phyloP scores from a whole-genome alignment of 176 grass and related monocot genomes.

The Avena atlantica region DNA sequence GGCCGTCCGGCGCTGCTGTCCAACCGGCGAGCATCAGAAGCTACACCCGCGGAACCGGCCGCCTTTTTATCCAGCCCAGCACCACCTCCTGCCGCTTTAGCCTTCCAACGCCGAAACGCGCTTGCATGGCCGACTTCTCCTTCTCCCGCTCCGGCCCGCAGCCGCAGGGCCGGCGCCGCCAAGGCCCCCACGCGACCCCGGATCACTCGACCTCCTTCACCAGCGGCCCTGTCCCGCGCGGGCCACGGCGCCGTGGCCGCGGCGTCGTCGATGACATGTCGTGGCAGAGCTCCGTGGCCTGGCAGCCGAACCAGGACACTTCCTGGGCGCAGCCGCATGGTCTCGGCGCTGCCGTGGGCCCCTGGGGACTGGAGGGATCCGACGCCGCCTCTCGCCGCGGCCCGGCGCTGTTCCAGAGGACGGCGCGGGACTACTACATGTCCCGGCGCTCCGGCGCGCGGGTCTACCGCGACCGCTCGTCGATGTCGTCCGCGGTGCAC shows the following conservation, averaged over 20 bases:
- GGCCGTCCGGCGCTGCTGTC: constrained; percentile 18
- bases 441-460: constrained; percentile 24
- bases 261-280: constrained; percentile 51
- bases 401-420: constrained; percentile 55
- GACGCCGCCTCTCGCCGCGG: constrained; percentile 35
- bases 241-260: not conserved
- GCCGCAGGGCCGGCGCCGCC: constrained; percentile 30
- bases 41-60: not conserved
- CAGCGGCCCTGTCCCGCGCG: not conserved
- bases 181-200: not conserved
- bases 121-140: constrained; percentile 61
- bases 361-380: constrained; percentile 40
- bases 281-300: constrained; percentile 70
- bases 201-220: constrained; percentile 40
- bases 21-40: constrained; percentile 40
- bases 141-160: constrained; percentile 61
- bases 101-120: not conserved
- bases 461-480: constrained; percentile 34
- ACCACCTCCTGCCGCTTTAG: not conserved
- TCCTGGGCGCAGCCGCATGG: constrained; percentile 59
- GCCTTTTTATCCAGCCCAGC: not conserved
- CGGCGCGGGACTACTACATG: constrained; percentile 69
- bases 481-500: not conserved
- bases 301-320: constrained; percentile 55
- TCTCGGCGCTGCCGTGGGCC: constrained; percentile 59